phyloP scores from a whole-genome alignment of 2,329 filamentous ascomycete genomes.

The Colletotrichum tabaci region DNA sequence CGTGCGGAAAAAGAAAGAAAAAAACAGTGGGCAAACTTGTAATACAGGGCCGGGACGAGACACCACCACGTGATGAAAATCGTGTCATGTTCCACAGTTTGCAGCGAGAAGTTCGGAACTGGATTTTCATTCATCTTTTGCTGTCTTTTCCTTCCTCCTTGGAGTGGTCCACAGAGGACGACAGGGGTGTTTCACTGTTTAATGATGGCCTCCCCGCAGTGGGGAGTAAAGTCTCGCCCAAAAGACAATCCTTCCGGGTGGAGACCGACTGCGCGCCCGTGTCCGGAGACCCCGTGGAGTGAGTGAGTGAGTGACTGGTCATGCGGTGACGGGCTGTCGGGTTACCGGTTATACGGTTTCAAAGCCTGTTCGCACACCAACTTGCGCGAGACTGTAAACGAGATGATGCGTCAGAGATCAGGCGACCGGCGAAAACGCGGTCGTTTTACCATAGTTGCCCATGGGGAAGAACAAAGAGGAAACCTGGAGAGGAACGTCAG shows the following conservation, averaged over 20 bases:
- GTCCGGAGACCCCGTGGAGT: constrained; percentile 35
- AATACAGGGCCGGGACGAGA: constrained; percentile 15
- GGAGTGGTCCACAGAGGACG: neutral
- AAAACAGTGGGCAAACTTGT: constrained; percentile 16
- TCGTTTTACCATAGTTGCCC: constrained; percentile 29
- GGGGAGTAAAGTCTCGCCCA: constrained; percentile 22
- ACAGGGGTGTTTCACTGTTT: constrained; percentile 27
- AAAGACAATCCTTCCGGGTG: constrained; percentile 28
- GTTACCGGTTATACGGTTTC: constrained; percentile 8
- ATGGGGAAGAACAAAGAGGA: constrained; percentile 42
- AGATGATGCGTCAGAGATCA: constrained; percentile 20
- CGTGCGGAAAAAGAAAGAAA: neutral
- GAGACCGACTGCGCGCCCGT: constrained; percentile 19
- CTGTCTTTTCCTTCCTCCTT: neutral
- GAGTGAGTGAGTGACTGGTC: constrained; percentile 24
- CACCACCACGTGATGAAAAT: constrained; percentile 26
- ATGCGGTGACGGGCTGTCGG: constrained; percentile 9
- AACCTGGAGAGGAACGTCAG: constrained; percentile 4
- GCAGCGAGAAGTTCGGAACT: neutral
- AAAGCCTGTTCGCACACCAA: constrained; percentile 11
- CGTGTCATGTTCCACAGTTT: constrained; percentile 23
- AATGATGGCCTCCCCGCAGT: constrained; percentile 34
- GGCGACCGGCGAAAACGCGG: constrained; percentile 38
- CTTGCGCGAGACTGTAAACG: constrained; percentile 8
- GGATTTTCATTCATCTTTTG: neutral